These are phyloP conservation scores for Tilletia setariae DNA, from an alignment of 1,284 basidiomycete genomes.

Conservation along the genomic window DNA sequence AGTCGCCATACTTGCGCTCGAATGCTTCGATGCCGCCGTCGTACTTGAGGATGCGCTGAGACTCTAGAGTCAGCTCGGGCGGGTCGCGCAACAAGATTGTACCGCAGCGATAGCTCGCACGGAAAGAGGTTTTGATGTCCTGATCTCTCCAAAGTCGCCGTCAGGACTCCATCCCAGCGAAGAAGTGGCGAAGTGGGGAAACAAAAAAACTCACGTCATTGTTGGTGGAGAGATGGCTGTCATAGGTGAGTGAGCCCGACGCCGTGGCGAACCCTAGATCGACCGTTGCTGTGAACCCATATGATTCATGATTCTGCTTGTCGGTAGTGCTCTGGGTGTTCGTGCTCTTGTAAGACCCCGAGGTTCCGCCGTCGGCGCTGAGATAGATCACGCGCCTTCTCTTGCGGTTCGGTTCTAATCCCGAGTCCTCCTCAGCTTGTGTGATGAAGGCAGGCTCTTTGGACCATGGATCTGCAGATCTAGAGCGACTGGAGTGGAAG, in stretches of 20 bases:
- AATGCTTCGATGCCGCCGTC: constrained; percentile 9
- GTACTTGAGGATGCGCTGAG: constrained; percentile 9
- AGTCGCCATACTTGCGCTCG: constrained; percentile 14
- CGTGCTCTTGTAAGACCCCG: constrained; percentile 9
- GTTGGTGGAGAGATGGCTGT: constrained; percentile 10
- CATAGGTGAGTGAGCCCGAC: constrained; percentile 12
- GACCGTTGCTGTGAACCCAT: constrained; percentile 15
- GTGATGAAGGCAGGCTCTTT: constrained; percentile 1
- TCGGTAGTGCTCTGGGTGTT: constrained; percentile 7
- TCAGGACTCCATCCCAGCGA: no score
- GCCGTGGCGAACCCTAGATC: constrained; percentile 12
- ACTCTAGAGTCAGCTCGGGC: constrained; percentile 5
- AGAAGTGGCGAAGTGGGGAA: no score
- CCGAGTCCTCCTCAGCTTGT: neutral
- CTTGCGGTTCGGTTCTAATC: no score
- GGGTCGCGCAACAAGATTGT: constrained; percentile 7
- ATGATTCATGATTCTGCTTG: constrained; percentile 12
- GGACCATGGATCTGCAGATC: neutral
- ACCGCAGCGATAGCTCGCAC: constrained; percentile 15
- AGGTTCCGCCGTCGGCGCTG: constrained; percentile 15
- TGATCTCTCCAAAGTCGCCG: no score
- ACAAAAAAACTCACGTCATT: constrained; percentile 9
- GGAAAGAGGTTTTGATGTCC: constrained; percentile 18
- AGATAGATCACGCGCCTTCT: constrained; percentile 8
- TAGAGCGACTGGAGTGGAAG: constrained; percentile 7